Evolutionary conservation across 768 basidiomycete species (phyloP), one percentile per base, ranked within the genome.

Genomic region (Royoungia palumana): DNA sequence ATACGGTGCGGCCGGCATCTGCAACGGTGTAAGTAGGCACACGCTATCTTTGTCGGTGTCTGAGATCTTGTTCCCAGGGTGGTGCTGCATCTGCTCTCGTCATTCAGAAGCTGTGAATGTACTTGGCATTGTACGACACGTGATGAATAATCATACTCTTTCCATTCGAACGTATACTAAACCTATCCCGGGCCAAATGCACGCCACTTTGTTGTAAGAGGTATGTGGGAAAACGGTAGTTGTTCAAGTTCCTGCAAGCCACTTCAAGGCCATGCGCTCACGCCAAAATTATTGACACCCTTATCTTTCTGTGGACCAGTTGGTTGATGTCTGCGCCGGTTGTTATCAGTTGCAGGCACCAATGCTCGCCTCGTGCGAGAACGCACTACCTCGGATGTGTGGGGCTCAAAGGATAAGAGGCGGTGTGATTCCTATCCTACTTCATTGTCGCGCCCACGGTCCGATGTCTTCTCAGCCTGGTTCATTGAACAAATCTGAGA

Each of bases 1-100:
- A 72, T 96, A 94, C 61, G 95, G 94, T 57, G 92, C 90, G 46
- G 95, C 94, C 34, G 94, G 87, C 68, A 87, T 98, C 58, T 97
- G 95, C 80, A 97, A 97, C 63, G 95, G 94, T 55, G 92, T 94
- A 68, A 69, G 92, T 77, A 8, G 12, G 50, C 49, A 37, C 19
- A 10, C 22, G 46, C 14, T 41, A 14, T 53, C 40, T 47, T 37
- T 30, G 30, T 19, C 44, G 21, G 41, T 59, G 12, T 51, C 49
- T 60, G 51, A 62, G 6, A 58, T 46, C 34, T 43, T 37, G 60
- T 47, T 57, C 17, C 27, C 61, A 93, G 90, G 92, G 93, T 61
- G 93, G 93, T 62, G 94, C 90, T 48, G 91, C 93, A 41, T 93
- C 91, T 32, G 90, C 94, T 32, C 75, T 97, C 57, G 77, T 96